Evolutionary conservation across 139 green algal genomes (phyloP), one percentile per base, ranked within the genome.

Genomic region (Haematococcus lacustris): DNA sequence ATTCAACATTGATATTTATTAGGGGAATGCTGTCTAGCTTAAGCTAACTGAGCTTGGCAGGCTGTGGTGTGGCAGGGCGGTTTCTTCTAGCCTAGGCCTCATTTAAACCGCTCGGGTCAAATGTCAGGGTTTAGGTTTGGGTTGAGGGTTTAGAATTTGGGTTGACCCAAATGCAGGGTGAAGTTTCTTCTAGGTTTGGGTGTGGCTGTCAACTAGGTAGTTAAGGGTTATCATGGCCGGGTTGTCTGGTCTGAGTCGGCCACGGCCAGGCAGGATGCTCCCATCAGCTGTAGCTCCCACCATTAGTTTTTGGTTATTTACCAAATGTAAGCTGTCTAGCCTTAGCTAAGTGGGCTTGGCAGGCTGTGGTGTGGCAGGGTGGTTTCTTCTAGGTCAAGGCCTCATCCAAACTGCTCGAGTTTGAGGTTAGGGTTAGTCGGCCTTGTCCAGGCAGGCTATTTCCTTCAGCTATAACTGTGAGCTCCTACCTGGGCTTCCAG

Each of bases 401-500:
- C 13, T 17, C 9, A 17, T 53, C 9, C 17, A 17, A 9, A 9
- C 17, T 17, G 43, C 9, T 53, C 9, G 43, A 9, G 17, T 53
- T 9, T 17, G 43, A 53, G 17, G 9, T 17, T 28, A 53, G 43
- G 43, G 43, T 9, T 9, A 53, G 9, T 53, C 9, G 43, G 43
- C 47, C 32, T 51, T 38, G 25, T 23, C 32, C 38, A 4, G 3
- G 33, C 47, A 1, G 68, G 21, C 21, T 32, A 47, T 1, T 43
- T 33, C 28, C 4, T 38, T 34, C 53, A 53, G 7, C 9, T n/a
- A n/a, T n/a, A n/a, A n/a, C 60, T 35, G 26, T 26, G 6, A 4
- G 38, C 0, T 30, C 60, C 30, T 13, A 82, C 75, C 67, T 82
- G 75, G 2, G 71, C 40, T 35, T 85, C 80, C n/a, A 85, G 51